A percentile compares a stretch with the other conserved stretches of the same genome.
These are phyloP conservation scores for Carex littledalei DNA, from an alignment of 176 grass and related monocot species.

Conservation along the genomic window DNA sequence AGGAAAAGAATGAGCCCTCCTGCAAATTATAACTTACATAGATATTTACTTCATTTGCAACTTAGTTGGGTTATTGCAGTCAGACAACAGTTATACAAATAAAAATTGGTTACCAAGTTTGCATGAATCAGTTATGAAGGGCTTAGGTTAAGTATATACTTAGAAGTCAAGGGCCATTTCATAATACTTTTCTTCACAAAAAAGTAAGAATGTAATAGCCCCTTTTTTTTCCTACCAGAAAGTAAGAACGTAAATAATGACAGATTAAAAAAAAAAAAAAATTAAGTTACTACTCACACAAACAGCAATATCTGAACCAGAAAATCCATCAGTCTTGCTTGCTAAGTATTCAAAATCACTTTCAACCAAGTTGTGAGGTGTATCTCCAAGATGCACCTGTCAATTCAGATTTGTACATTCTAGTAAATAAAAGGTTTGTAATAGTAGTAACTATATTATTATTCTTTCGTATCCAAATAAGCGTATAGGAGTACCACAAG, in stretches of 20 bases:
- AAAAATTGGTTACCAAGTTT: neutral
- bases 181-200: too few species aligned
- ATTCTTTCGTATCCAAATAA: neutral
- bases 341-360: constrained; percentile 84
- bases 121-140: neutral
- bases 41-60: neutral
- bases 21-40: neutral
- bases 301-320: constrained; percentile 91
- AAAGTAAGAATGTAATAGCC: neutral
- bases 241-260: neutral
- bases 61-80: neutral
- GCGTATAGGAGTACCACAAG: neutral
- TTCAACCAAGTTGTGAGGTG: constrained; percentile 75
- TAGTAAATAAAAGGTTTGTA: constrained; percentile 14
- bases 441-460: neutral
- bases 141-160: neutral
- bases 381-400: constrained; percentile 97
- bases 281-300: constrained; percentile 52
- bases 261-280: neutral
- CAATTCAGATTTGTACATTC: constrained; percentile 22
- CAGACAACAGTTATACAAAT: neutral
- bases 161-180: too few species aligned
- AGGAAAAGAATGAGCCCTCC: neutral
- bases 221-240: neutral
- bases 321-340: constrained; percentile 74